phyloP scores from a whole-genome alignment of 108 stramenopile genomes.

The Poteriospumella lacustris region DNA sequence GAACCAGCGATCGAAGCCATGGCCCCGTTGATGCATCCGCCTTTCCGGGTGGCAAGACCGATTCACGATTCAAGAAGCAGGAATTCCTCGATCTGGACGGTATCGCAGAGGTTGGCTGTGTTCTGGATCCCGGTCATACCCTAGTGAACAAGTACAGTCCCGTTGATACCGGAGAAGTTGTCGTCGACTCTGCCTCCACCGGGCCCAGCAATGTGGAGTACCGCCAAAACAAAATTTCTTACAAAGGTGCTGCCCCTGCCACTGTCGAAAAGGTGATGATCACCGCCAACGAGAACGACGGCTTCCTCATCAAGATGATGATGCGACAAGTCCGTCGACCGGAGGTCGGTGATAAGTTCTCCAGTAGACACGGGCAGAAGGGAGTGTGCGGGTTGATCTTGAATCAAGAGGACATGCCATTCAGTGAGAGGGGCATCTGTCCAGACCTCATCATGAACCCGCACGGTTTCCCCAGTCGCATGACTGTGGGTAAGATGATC shows the following conservation, averaged over 20 bases:
- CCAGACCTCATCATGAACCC: constrained; percentile 99
- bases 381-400: constrained; percentile 50
- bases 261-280: constrained; percentile 94
- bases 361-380: constrained; percentile 97
- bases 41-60: constrained; percentile 67
- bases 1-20: constrained; percentile 73
- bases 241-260: constrained; percentile 70
- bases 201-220: constrained; percentile 19
- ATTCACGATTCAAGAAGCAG: constrained; percentile 72
- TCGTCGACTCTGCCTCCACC: not conserved
- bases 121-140: constrained; percentile 68
- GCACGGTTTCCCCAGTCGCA: constrained; percentile 97
- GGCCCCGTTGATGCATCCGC: constrained; percentile 64
- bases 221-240: constrained; percentile 59
- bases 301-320: constrained; percentile 89
- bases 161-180: constrained; percentile 3
- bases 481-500: constrained; percentile 98
- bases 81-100: constrained; percentile 83
- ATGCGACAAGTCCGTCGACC: constrained; percentile 80
- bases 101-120: constrained; percentile 78
- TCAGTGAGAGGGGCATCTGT: constrained; percentile 84
- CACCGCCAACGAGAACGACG: constrained; percentile 87
- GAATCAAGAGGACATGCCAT: constrained; percentile 90
- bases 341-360: constrained; percentile 99
- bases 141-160: constrained; percentile 90